Conservation (phyloP, 345 rosid species). For the Arabis alpina region DNA sequence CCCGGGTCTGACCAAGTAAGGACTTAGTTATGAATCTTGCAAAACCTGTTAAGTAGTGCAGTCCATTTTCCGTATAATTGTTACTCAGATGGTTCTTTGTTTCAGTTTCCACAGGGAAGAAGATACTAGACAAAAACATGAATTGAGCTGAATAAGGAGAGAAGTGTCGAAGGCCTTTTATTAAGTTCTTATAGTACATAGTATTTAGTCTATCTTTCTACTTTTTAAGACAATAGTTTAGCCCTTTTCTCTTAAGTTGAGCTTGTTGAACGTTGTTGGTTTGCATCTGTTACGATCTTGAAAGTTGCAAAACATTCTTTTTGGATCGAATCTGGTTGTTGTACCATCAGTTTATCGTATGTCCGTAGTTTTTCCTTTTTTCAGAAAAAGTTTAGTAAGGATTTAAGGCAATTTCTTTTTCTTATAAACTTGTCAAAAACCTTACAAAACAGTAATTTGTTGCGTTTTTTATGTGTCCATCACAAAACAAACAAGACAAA, state of each 20-base stretch:
- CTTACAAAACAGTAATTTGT: too few relatives aligned
- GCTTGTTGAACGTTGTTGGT: conserved; percentile 25
- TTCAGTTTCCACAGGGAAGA: conserved; percentile 43
- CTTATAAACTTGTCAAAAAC: too few relatives aligned
- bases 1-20: conserved; percentile 52
- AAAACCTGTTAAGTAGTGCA: not conserved
- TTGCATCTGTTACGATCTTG: conserved; percentile 8
- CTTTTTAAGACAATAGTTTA: not conserved
- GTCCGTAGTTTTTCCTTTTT: too few relatives aligned
- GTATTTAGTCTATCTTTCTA: conserved; percentile 19
- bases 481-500: too few relatives aligned
- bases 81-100: conserved; percentile 22
- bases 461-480: too few relatives aligned
- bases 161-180: not conserved
- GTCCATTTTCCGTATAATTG: not conserved
- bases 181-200: conserved; percentile 35
- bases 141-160: conserved; percentile 30
- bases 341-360: too few relatives aligned
- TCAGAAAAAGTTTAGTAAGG: too few relatives aligned
- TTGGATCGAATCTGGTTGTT: too few relatives aligned
- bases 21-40: conserved; percentile 10
- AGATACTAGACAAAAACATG: conserved; percentile 38
- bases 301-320: not conserved
- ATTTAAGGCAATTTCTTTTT: too few relatives aligned
- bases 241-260: not conserved